A percentile compares a stretch with the other conserved stretches of the same genome.
Conservation (phyloP, 139 green algal species). For the Spirogloea muscicola region DNA sequence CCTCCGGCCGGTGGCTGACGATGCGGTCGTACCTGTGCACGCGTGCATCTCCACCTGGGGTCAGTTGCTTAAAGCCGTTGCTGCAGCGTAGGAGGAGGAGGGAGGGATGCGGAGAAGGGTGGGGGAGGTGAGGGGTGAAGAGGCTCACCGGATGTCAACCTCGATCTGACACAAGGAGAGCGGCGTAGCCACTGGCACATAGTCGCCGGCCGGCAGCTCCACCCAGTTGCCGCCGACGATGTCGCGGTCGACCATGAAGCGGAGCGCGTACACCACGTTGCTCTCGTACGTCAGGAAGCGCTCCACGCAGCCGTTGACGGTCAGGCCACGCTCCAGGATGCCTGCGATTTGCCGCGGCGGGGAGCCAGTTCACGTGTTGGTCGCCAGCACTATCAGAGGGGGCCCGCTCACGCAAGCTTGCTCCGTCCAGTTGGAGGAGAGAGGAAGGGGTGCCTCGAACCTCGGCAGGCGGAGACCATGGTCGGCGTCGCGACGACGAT, state of each 20-base stretch:
- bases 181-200: constrained; percentile 45
- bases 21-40: constrained; percentile 51
- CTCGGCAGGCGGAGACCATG: constrained; percentile 65
- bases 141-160: constrained; percentile 69
- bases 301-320: background rate
- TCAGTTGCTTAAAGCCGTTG: background rate
- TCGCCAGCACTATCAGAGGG: background rate
- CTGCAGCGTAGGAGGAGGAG: background rate
- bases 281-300: constrained; percentile 75
- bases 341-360: background rate
- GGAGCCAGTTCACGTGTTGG: background rate
- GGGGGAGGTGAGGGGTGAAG: background rate
- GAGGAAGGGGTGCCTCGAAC: constrained; percentile 15
- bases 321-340: constrained; percentile 8
- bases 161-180: constrained; percentile 89
- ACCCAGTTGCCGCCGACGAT: constrained; percentile 75
- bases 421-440: background rate
- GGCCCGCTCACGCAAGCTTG: background rate
- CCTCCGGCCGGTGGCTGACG: constrained; percentile 77
- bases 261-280: constrained; percentile 88
- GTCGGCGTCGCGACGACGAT: constrained; percentile 71
- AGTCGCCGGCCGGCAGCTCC: constrained; percentile 69
- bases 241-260: constrained; percentile 93
- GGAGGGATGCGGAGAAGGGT: background rate
- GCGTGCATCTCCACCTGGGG: background rate